Evolutionary conservation across 345 rosid genomes (phyloP).

Genomic region (Noccaea bulbosa): DNA sequence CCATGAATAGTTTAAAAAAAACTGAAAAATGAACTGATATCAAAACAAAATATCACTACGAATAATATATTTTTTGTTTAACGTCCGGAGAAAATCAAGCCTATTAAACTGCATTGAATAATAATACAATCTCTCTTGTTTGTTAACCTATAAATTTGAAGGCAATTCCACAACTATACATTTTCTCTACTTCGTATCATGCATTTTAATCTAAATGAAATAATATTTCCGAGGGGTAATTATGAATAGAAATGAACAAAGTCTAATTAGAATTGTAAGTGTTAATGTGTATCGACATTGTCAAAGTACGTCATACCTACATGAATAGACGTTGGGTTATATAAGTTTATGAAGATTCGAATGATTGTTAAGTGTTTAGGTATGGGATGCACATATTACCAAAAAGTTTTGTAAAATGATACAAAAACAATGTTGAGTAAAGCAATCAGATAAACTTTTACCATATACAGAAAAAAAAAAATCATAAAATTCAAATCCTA

Average conservation of each 20-base stretch:
- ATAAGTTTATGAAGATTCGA: background rate
- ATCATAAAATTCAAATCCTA: background rate
- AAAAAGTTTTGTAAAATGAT: background rate
- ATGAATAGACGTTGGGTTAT: background rate
- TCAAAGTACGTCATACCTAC: background rate
- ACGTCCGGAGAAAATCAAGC: conserved; percentile 34
- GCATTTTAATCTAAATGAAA: background rate
- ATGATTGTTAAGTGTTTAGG: background rate
- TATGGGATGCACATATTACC: background rate
- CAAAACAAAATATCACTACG: too few relatives aligned
- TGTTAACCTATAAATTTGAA: background rate
- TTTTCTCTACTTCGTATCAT: background rate
- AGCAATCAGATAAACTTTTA: background rate
- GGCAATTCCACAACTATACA: conserved; percentile 2
- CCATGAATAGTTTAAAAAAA: background rate
- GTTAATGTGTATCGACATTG: background rate
- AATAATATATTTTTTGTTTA: too few relatives aligned
- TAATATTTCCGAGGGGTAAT: background rate
- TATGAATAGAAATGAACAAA: background rate
- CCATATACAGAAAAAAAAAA: background rate
- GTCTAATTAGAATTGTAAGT: background rate
- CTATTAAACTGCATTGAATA: conserved; percentile 3
- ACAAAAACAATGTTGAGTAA: background rate
- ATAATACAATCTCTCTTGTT: background rate
- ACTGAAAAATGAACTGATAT: too few relatives aligned